Percentiles rank a stretch among this genome's conserved stretches.
Conservation (phyloP, 2,329 filamentous ascomycete species). For the Calonectria hawksworthii region DNA sequence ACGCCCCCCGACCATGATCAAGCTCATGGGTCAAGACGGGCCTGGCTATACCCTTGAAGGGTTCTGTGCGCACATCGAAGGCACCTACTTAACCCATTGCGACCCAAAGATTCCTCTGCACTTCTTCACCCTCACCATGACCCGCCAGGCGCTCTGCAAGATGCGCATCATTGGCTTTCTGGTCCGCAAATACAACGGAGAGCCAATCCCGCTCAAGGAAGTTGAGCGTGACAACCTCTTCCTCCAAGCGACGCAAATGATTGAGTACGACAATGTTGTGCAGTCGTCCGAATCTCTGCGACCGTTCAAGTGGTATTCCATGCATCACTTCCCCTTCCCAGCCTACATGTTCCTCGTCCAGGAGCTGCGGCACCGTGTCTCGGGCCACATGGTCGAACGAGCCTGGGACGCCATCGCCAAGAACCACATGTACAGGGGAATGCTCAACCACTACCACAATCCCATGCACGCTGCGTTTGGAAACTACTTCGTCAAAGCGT, state of each 20-base stretch:
- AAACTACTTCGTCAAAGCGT: conserved; percentile 72
- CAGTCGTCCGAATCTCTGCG: conserved; percentile 65
- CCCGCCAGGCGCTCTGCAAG: conserved; percentile 68
- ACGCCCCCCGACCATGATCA: conserved; percentile 51
- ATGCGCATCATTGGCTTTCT: conserved; percentile 69
- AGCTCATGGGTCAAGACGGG: conserved; percentile 65
- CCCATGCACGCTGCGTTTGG: conserved; percentile 72
- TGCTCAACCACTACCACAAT: conserved; percentile 64
- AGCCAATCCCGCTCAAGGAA: conserved; percentile 56
- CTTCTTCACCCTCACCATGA: conserved; percentile 71
- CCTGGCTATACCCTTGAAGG: conserved; percentile 65
- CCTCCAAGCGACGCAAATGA: conserved; percentile 68
- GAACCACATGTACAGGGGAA: conserved; percentile 66
- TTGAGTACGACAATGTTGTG: conserved; percentile 71
- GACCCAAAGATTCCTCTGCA: conserved; percentile 72
- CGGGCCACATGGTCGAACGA: conserved; percentile 69
- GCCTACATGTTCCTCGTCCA: conserved; percentile 73
- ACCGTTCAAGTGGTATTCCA: conserved; percentile 71
- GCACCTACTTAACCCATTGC: conserved; percentile 68
- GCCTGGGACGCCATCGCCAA: conserved; percentile 70
- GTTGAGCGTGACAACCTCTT: conserved; percentile 67
- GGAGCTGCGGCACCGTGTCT: conserved; percentile 66
- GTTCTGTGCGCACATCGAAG: conserved; percentile 69
- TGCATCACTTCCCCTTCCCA: conserved; percentile 72
- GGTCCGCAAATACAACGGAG: conserved; percentile 60